phyloP scores from a whole-genome alignment of 208 protist species.

The Leishmania guyanensis region DNA sequence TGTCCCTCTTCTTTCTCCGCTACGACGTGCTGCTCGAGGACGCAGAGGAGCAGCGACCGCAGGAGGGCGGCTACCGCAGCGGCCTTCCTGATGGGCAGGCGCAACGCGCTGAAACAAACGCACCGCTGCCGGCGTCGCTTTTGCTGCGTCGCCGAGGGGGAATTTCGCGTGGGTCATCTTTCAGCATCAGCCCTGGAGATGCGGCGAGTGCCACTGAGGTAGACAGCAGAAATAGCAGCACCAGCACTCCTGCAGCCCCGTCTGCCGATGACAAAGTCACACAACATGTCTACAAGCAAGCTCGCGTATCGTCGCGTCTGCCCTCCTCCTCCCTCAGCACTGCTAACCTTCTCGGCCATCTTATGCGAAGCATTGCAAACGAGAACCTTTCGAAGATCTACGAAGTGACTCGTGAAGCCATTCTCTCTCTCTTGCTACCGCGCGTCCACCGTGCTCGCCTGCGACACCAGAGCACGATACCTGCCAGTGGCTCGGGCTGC shows the following conservation, averaged over 20 bases:
- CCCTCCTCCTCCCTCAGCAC: conserved; percentile 14
- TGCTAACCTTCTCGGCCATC: conserved; percentile 9
- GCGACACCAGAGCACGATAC: conserved; percentile 3
- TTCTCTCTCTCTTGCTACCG: conserved; percentile 23
- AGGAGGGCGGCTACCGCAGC: neutral
- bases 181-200: conserved; percentile 1
- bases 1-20: conserved; percentile 46
- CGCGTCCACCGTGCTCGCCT: conserved; percentile 15
- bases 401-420: conserved; percentile 7
- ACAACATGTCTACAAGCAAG: neutral
- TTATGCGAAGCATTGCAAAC: conserved; percentile 21
- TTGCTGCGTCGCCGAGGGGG: conserved; percentile 10
- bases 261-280: neutral
- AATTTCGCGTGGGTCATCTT: conserved; percentile 5
- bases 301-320: neutral
- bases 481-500: neutral
- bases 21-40: conserved; percentile 30
- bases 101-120: neutral
- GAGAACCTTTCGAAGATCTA: conserved; percentile 15
- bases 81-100: neutral
- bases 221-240: neutral
- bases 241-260: neutral
- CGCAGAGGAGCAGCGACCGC: conserved; percentile 20
- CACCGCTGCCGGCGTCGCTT: neutral
- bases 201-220: neutral